Evolutionary conservation across 129 eudicot species (phyloP), one percentile per base, ranked within the genome.

Genomic region (Ambrosia artemisiifolia): DNA sequence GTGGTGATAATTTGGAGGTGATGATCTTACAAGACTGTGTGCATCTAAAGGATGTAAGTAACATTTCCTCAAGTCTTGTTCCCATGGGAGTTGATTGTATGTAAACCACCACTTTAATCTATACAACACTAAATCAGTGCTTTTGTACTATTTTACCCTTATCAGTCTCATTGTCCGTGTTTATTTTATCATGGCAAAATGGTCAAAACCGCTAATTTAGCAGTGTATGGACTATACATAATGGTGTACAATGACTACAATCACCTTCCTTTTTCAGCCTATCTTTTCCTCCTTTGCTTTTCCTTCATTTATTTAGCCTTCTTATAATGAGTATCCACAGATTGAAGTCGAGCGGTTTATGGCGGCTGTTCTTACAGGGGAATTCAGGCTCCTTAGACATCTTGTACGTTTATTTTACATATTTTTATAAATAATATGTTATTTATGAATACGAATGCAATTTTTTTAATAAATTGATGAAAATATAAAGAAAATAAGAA

Each of bases 11-110:
- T 16, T 74, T 91, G 83, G 97, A 91, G 83, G 88, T 84, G 70
- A 68, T 91, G 78, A 76, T 88, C 51, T 81, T 91, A 70, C 84
- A 91, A 10, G 97, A 91, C 74, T 88, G 95, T 66, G 82, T 88
- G 88, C 96, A 88, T 82, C 81, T 91, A 47, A 91, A 87, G 81
- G 92, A 91, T 78, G 97, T 91, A 67, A 67, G 81, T 13, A 43
- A 71, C 32, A 11, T 32, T n/a, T 38, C 38, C 14, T 48, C 67
- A 3, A 43, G 70, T 55, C 65, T 10, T 56, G 20, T 56, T 56
- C 24, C 2, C 60, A 1, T 1, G 60, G 60, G 33, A 19, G 32
- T 5, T 17, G 32, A 9, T 50, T 16, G n/a, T n/a, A n/a, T 19
- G 60, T 54, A 18, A 30, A 19, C 1, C 33, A 3, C 33, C 33